Base-by-base conservation (phyloP, 1,284 basidiomycete genomes). In the Naganishia albida region DNA sequence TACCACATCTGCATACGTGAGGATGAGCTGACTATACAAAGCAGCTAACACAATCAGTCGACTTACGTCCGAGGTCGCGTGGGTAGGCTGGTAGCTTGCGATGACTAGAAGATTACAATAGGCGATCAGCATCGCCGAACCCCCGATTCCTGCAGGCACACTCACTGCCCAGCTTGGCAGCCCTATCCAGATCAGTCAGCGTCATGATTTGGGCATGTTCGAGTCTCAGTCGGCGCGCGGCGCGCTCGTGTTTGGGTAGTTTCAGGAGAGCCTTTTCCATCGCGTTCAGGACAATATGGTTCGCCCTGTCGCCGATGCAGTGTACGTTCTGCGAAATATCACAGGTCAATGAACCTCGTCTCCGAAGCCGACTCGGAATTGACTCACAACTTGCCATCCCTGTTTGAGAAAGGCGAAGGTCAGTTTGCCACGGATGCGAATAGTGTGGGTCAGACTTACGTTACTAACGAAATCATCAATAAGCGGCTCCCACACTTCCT, bases 201-300 rank as follows among this genome's bases (percentile, higher is more conserved):
- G 84, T 83, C 80, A 95, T 82, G 64, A 96, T 92, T 77, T 97
- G 93, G 0, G 92, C 88, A 77, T 97, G 93, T 74, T 97, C 94
- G 28, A 95, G 87, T 25, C 93, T 82, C 0, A 90, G 87, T 20
- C 92, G 82, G 72, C 84, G 83, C 49, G 60, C 63, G 25, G 80
- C 77, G 0, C 80, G 74, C 13, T 83, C 80, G 15, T 62, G 54
- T 71, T 87, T 84, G 23, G 80, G 81, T 26, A 83, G 83, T 53
- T 82, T 75, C 4, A 64, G 67, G 50, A 90, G 76, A 1, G 86
- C 84, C 18, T 82, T 78, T 75, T 92, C 89, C 71, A 90, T 91
- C 16, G 90, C 86, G 71, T 94, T 85, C 23, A 96, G 83, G 0
- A 90, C 85, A 23, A 89, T 82, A 46, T 87, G 83, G 74, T 94